Base-by-base conservation (phyloP, 2,329 filamentous ascomycete genomes). In the Ascochyta lentis region DNA sequence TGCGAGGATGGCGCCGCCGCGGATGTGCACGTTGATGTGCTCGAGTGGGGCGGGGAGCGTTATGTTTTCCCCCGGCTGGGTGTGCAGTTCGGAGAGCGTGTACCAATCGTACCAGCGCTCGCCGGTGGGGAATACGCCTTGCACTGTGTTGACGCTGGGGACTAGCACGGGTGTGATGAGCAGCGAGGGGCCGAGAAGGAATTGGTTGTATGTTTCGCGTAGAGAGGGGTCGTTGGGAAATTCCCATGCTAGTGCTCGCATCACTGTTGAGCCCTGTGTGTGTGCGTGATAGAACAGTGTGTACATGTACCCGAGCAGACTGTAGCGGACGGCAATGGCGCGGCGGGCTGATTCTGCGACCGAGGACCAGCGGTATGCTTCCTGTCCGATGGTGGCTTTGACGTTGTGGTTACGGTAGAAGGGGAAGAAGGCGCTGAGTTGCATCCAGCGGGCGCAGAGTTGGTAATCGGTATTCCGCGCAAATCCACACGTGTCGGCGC, bases 91-190 rank as follows among this genome's bases (percentile, higher is more conserved):
- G 0, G 79, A 79, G 47, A 86, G 82, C 22, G 82, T 88, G 72
- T 91, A 91, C 88, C 88, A 92, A 70, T 92, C 89, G 66, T 91
- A 92, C 86, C 88, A 92, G 2, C 86, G 70, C 34, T 84, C 83
- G 16, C 78, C 85, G 0, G 79, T 69, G 2, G 89, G 89, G 69
- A 91, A 91, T 3, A 90, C 83, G 15, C 86, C 88, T 35, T 83
- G 75, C 3, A 90, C 87, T 1, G 79, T 81, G 0, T 76, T 83
- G 27, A 84, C 81, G 6, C 83, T 85, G 63, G 86, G 85, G 0
- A 79, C 81, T 1, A 91, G 80, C 0, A 88, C 87, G 0, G 89
- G 89, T 0, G 84, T 84, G 24, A 91, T 81, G 64, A 91, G 75
- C 34, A 91, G 72, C 0, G 83, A 82, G 0, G 80, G 78, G 1